Conservation (phyloP, 2,329 filamentous ascomycete species). For the Leptographium procerum region DNA sequence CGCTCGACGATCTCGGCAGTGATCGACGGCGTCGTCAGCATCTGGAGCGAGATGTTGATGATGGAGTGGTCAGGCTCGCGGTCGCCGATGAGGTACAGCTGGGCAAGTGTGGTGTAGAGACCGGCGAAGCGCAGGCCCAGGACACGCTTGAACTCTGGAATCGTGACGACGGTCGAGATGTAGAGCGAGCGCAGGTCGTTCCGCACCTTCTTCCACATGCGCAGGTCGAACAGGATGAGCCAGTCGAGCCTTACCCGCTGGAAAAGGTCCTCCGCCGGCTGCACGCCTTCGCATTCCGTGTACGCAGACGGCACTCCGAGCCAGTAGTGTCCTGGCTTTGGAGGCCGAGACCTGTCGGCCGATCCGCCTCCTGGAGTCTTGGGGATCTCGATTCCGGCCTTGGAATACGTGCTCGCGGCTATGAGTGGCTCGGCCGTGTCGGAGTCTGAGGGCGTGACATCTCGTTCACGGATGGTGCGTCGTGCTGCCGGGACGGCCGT, state of each 20-base stretch:
- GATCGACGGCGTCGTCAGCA: conserved; percentile 93
- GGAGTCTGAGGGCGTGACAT: conserved; percentile 59
- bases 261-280: conserved; percentile 75
- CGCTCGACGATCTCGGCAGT: conserved; percentile 90
- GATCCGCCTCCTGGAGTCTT: conserved; percentile 57
- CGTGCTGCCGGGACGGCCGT: conserved; percentile 11
- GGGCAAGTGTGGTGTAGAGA: conserved; percentile 84
- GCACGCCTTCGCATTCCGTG: conserved; percentile 47
- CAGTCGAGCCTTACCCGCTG: conserved; percentile 85
- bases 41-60: conserved; percentile 92
- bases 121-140: conserved; percentile 89
- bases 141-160: conserved; percentile 92
- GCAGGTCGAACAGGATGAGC: conserved; percentile 85
- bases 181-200: conserved; percentile 87
- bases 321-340: conserved; percentile 73
- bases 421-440: conserved; percentile 60
- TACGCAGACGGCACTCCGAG: conserved; percentile 66
- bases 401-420: conserved; percentile 48
- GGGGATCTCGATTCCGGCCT: conserved; percentile 62
- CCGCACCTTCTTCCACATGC: conserved; percentile 93
- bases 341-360: conserved; percentile 32
- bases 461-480: conserved; percentile 33
- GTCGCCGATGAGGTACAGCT: conserved; percentile 91
- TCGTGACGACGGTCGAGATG: conserved; percentile 89
- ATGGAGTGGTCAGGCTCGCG: conserved; percentile 96